Percentiles rank a stretch among this genome's conserved stretches.
phyloP scores from a whole-genome alignment of 176 grass and related monocot species.

The Cenchrus americanus region DNA sequence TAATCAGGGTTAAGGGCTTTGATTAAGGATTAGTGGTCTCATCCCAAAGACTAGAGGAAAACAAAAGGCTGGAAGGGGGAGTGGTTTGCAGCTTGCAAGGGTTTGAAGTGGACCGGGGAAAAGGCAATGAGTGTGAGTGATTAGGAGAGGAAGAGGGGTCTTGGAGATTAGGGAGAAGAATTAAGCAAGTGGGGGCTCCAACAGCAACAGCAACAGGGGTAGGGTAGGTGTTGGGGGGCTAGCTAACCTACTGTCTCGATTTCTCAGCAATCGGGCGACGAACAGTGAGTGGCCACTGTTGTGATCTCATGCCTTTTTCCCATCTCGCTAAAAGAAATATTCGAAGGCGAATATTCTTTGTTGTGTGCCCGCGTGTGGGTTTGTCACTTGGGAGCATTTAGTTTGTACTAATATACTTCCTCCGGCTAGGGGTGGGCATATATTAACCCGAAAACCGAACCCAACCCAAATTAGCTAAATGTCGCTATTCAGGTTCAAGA shows the following conservation, averaged over 20 bases:
- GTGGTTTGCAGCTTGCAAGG: conserved; percentile 39
- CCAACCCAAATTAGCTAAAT: no score
- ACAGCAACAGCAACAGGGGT: conserved; percentile 1
- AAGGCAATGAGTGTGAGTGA: neutral
- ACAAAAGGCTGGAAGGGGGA: neutral
- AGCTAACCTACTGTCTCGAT: conserved; percentile 33
- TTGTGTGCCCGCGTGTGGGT: neutral
- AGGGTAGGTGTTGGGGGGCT: conserved; percentile 4
- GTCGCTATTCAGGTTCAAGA: no score
- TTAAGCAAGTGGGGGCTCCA: conserved; percentile 15
- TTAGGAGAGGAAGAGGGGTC: neutral
- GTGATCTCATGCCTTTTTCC: conserved; percentile 17
- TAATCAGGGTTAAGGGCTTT: conserved; percentile 8
- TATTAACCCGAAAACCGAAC: no score
- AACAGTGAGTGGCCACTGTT: conserved; percentile 3
- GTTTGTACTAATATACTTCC: neutral
- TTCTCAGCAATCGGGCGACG: conserved; percentile 27
- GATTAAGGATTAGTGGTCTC: conserved; percentile 11
- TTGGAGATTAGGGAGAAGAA: no score
- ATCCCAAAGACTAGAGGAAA: neutral
- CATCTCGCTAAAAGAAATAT: neutral
- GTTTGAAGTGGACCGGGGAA: conserved; percentile 8
- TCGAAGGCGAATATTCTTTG: neutral
- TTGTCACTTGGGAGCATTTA: neutral
- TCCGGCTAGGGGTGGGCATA: no score